These are phyloP conservation scores for Papiliotrema fonsecae DNA, from an alignment of 1,284 basidiomycete genomes.

Conservation along the genomic window DNA sequence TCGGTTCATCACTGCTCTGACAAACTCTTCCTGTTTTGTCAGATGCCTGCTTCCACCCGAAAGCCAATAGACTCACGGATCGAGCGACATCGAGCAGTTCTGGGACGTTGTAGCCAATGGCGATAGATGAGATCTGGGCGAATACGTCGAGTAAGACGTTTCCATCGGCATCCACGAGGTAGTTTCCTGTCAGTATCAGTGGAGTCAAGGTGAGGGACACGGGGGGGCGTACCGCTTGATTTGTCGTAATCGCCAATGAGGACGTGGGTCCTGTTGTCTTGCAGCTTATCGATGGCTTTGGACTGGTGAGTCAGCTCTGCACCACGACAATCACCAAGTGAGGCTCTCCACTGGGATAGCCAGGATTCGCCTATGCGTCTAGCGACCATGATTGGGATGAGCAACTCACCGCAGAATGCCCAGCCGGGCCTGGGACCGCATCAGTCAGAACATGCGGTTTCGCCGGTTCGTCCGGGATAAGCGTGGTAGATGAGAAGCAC, in stretches of 20 bases:
- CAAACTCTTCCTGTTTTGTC: slow-evolving; percentile 41
- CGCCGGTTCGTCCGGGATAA: slow-evolving; percentile 4
- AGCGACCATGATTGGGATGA: no score
- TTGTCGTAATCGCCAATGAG: neutral
- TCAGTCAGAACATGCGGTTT: neutral
- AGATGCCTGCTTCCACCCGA: neutral
- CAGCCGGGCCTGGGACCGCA: slow-evolving; percentile 3
- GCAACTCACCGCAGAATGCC: neutral
- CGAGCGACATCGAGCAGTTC: slow-evolving; percentile 45
- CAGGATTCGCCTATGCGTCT: no score
- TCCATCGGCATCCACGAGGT: slow-evolving; percentile 55
- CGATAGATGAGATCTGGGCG: slow-evolving; percentile 52
- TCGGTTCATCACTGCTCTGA: slow-evolving; percentile 49
- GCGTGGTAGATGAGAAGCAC: neutral
- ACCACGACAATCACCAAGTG: no score
- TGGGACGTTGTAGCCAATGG: slow-evolving; percentile 52
- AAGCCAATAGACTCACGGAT: slow-evolving; percentile 14
- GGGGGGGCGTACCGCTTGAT: slow-evolving; percentile 44
- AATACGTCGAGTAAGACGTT: slow-evolving; percentile 55
- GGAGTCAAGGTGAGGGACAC: neutral
- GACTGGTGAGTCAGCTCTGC: slow-evolving; percentile 4
- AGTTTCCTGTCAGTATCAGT: slow-evolving; percentile 44
- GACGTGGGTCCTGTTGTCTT: slow-evolving; percentile 6
- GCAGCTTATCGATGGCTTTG: slow-evolving; percentile 1
- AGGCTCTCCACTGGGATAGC: neutral